Base-by-base conservation (phyloP, 768 basidiomycete species). In the Rhodotorula diobovata region DNA sequence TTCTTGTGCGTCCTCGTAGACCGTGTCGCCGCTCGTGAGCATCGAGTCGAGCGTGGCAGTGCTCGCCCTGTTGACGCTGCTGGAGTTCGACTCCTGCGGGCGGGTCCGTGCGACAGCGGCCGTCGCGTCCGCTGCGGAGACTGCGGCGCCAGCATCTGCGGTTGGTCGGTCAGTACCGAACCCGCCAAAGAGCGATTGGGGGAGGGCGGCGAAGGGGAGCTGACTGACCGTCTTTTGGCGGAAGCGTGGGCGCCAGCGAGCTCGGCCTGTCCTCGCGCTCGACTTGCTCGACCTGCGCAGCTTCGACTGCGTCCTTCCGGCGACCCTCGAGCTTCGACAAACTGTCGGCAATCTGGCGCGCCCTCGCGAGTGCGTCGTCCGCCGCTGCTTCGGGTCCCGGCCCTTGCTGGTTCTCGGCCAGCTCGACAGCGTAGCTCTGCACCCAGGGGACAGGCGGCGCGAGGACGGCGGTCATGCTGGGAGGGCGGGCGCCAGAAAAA, bases 1-100 rank as follows among this genome's bases (percentile, higher is more conserved):
- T 18, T 62, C 61, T 16, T 28, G 15, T 6, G 61, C 61, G 34
- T 62, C 61, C 37, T 62, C 61, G 35, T 62, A 59, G n/a, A 64
- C 57, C 23, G 62, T 54, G 43, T 70, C 57, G 68, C 51, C 48
- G 32, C 30, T 35, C 59, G 68, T 53, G 41, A 64, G 48, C 25
- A 62, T 4, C 35, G 61, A 62, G 28, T 62, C 61, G 18, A 51
- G 16, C 9, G 61, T 62, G 5, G 51, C 51, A 15, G 54, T 21
- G 41, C 62, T 63, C 10, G 62, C 39, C 4, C 62, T 28, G 30
- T 37, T 63, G 62, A 32, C 50, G 7, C 32, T 14, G 1, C 48
- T 35, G 28, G n/a, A 9, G 18, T 15, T 34, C 15, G 48, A 18
- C 35, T 25, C 35, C 23, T 28, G 15, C 20, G 55, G 7, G 18